Percentiles rank a stretch among this genome's conserved stretches.
phyloP scores from a whole-genome alignment of 2,329 filamentous ascomycete genomes.

The Claviceps maximensis region DNA sequence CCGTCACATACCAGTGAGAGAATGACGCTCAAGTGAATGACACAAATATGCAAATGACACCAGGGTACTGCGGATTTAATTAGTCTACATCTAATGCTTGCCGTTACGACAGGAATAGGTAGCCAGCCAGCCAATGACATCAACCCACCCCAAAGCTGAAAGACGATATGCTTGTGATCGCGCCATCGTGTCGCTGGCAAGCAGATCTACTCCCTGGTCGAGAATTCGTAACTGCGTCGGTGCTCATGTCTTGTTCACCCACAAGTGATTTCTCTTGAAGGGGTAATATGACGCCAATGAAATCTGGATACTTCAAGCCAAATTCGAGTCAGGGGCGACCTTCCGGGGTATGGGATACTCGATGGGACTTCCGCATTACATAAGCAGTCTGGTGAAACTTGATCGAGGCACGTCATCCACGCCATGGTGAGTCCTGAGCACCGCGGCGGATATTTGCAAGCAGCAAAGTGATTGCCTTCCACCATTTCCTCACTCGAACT shows the following conservation, averaged over 20 bases:
- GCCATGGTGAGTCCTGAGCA: neutral
- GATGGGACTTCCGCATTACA: neutral
- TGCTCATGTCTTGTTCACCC: neutral
- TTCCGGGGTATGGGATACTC: neutral
- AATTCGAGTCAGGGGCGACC: neutral
- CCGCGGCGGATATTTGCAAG: neutral
- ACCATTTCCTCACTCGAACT: neutral
- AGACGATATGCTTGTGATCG: conserved; percentile 6
- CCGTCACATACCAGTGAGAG: conserved; percentile 29
- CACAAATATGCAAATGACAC: conserved; percentile 36
- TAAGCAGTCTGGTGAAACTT: neutral
- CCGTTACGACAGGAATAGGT: neutral
- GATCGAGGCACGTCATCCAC: neutral
- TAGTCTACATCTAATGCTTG: neutral
- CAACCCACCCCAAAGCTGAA: conserved; percentile 7
- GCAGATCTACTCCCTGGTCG: neutral
- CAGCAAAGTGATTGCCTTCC: neutral
- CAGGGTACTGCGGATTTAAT: conserved; percentile 24
- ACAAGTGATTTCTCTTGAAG: neutral
- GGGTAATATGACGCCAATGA: neutral
- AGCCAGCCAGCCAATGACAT: neutral
- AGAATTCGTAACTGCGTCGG: neutral
- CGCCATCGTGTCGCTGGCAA: conserved; percentile 5
- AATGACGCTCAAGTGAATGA: conserved; percentile 32
- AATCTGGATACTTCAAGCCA: neutral